Base-by-base conservation (phyloP, 2,329 filamentous ascomycete genomes). In the Corinectria fuckeliana region DNA sequence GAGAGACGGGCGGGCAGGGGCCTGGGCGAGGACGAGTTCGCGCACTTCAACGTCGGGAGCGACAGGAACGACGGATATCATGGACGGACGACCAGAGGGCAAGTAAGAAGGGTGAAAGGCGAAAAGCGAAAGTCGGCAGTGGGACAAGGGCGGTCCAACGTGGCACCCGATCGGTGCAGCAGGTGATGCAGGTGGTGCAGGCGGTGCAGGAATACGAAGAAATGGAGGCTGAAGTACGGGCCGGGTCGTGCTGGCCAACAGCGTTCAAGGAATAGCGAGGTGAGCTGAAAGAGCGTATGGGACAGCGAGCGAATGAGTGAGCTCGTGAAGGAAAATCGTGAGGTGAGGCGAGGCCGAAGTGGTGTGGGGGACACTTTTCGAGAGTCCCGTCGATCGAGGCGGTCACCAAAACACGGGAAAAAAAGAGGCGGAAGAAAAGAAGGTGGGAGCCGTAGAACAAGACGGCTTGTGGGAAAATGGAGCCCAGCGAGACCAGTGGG, bases 141-240 rank as follows among this genome's bases (percentile, higher is more conserved):
- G 51, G 36, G 57, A 59, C 57, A 57, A 60, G 58, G 50, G 30
- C 36, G 51, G 60, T 63, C 55, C 51, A 63, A 67, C 53, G 64
- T 69, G 53, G 59, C 38, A 68, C 64, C 57, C 56, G 51, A 62
- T 54, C 36, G 14, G 45, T 67, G 62, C 47, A 56, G 60, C 34
- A 54, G 36, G 50, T 52, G 48, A 59, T 56, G 54, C 64, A 64
- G 41, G 41, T 25, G 10, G 28, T 53, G 58, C 54, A 60, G 39
- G 50, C 44, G 45, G 51, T 65, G 67, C 62, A 69, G 56, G 49
- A 68, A 70, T 67, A 64, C 66, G 68, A 70, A 62, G 58, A 42
- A 25, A 42, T 52, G 50, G 50, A 42, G 38, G 50, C 45, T 28
- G 41, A 54, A 47, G 39, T 42, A 26, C 36, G 34, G 48, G 49